Conservation (phyloP, 2,329 filamentous ascomycete species). For the Trichoderma sp. region DNA sequence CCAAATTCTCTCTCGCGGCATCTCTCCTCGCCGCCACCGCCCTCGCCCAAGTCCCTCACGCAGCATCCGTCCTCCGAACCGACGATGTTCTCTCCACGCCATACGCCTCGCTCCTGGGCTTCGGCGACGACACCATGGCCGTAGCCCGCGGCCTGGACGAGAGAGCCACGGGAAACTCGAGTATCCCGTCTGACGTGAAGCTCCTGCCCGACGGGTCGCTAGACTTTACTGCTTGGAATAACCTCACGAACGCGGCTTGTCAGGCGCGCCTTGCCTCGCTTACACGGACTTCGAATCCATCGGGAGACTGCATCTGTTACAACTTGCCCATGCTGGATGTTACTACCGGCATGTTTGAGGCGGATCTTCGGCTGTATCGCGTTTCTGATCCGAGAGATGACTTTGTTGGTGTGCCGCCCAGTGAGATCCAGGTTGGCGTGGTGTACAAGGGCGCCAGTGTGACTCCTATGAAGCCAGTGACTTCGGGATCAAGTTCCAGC, state of each 20-base stretch:
- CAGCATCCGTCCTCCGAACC: constrained; percentile 29
- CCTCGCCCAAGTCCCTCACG: constrained; percentile 21
- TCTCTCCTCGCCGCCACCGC: constrained; percentile 9
- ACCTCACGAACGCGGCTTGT: constrained; percentile 60
- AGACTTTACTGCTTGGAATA: constrained; percentile 59
- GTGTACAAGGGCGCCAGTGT: constrained; percentile 54
- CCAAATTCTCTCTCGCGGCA: constrained; percentile 6
- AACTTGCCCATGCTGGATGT: constrained; percentile 73
- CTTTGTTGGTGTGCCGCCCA: constrained; percentile 53
- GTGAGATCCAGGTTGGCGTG: constrained; percentile 57
- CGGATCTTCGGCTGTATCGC: constrained; percentile 74
- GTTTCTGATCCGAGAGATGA: constrained; percentile 59
- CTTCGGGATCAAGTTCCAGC: constrained; percentile 23
- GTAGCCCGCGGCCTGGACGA: not conserved
- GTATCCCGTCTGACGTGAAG: constrained; percentile 32
- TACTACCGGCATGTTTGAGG: constrained; percentile 69
- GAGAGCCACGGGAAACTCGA: constrained; percentile 25
- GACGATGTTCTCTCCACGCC: constrained; percentile 36
- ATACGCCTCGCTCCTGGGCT: constrained; percentile 29
- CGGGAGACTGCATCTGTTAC: constrained; percentile 79
- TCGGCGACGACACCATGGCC: constrained; percentile 15
- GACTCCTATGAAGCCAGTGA: constrained; percentile 29
- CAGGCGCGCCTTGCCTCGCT: constrained; percentile 55
- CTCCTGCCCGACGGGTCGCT: constrained; percentile 47
- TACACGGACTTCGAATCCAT: constrained; percentile 65